Base-by-base conservation (phyloP, 2,329 filamentous ascomycete genomes). In the Leptographium wingfieldii region DNA sequence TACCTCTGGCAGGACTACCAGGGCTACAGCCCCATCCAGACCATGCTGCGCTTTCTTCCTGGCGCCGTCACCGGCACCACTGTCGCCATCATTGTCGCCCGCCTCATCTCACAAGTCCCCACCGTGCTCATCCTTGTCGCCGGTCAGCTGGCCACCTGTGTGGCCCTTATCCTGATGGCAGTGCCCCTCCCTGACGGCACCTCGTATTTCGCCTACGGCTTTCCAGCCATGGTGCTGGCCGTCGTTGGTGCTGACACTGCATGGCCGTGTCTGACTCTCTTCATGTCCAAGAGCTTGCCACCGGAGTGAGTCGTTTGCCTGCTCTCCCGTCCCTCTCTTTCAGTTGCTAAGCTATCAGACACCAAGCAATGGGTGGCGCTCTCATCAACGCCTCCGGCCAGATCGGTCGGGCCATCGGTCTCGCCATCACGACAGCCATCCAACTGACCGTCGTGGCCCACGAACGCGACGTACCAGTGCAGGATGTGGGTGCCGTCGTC, bases 1-100 rank as follows among this genome's bases (percentile, higher is more conserved):
- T 88, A 84, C 69, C 86, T 81, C 70, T 88, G 81, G 70, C 85
- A 88, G 69, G 78, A 84, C 62, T 87, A 80, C 67, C 83, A 85
- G 65, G 79, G 77, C 0, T 74, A 83, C 1, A 77, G 76, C 0
- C 74, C 83, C 0, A 73, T 87, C 14, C 78, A 86, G 62, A 87
- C 85, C 0, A 86, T 84, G 22, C 68, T 88, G 9, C 81, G 84
- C 3, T 88, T 87, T 68, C 75, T 88, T 12, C 85, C 85, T 0
- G 85, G 80, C 0, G 85, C 85, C 7, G 74, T 84, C 0, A 74
- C 74, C 6, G 85, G 85, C 5, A 69, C 81, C 5, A 64, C 81
- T 22, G 79, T 81, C 1, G 80, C 81, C 7, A 72, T 80, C 57
- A 68, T 80, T 29, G 80, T 82, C 1, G 79, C 80, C 4, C 74